Base-by-base conservation (phyloP, 257 asterid species). In the Osmanthus fragrans region DNA sequence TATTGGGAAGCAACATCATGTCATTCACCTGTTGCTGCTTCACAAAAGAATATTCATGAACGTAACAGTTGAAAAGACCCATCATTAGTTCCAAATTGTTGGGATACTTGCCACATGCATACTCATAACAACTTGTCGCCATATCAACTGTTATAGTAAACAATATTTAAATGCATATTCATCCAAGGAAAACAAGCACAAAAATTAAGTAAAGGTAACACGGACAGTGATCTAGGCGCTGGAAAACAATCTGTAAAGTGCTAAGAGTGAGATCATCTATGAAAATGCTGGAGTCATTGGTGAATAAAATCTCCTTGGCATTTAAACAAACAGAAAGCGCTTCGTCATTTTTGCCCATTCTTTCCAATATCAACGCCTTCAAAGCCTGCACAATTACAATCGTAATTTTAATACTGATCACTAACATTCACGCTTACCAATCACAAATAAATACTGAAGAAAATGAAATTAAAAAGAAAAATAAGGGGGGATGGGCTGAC, bases 1-100 rank as follows among this genome's bases (percentile, higher is more conserved):
- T 23, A 33, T 66, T 27, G 9, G 67, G n/a, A 70, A 65, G 65
- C 79, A 75, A 56, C 49, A 73, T 71, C 60, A 23, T 25, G 39
- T 39, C 25, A 77, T 89, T 78, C 87, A 92, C 99, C 99, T 96
- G 99, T 84, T 96, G 98, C 84, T 96, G 99, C 89, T 93, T 96
- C 72, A 94, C 97, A 60, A 93, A 96, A 21, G 97, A 93, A 81
- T 96, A 96, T 73, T 96, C 97, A 12, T 94, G 91, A 42, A 92
- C 99, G 23, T 96, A 91, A 82, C 98, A 96, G 85, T 89, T 92
- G 83, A 93, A 96, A 70, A 96, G 92, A 72, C 97, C 97, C 91
- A 89, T 91, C 98, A 93, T 88, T 51, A 94, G 84, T 76, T 96
- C 99, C 88, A 90, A 69, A 86, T 88, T 92, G 83, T 86, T 92